Base-by-base conservation (phyloP, 163 green algal genomes). In the Chloromonas sp. region DNA sequence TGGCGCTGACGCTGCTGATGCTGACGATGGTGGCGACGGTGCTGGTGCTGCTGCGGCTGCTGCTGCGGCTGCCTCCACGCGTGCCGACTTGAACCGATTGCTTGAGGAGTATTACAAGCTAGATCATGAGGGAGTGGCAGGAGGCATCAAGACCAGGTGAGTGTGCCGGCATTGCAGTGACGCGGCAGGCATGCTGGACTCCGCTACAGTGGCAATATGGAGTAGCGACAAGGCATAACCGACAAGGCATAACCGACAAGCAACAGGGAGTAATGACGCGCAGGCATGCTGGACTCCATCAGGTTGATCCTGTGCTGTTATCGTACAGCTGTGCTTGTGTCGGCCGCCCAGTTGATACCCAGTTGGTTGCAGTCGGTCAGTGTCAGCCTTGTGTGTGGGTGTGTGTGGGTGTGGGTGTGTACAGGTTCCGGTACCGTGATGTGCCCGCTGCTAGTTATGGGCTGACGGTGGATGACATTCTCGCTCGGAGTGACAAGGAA, bases 41-140 rank as follows among this genome's bases (percentile, higher is more conserved):
- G 15, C 8, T 82, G 84, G 15, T 58, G 60, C 71, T 57, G 57
- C 80, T 76, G 80, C 70, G 58, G 81, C 36, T 15, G 71, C 74
- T n/a, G 71, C 71, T 14, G 71, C 5, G 2, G 71, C 71, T 2
- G 84, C 83, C 70, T 81, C 78, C 0, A 74, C 83, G 70, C 90
- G 89, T 1, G 84, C 87, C 1, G 91, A 94, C 83, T 81, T 98
- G 70, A 88, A 93, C 82, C 89, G 88, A 15, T 84, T 97, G 87
- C 83, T 98, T 84, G 93, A 98, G 84, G 95, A 99, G 86, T 99
- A 99, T 88, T 95, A 98, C 90, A 92, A 93, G 84, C 92, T 99
- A 70, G 95, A 99, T 86, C 97, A 97, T 81, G 97, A 99, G 89
- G 96, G 98, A 85, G 84, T 92, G 70, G 91, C 98, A 2, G 96